Conservation (phyloP, 306 rosid genomes). For the Chamaecrista fasciculata region DNA sequence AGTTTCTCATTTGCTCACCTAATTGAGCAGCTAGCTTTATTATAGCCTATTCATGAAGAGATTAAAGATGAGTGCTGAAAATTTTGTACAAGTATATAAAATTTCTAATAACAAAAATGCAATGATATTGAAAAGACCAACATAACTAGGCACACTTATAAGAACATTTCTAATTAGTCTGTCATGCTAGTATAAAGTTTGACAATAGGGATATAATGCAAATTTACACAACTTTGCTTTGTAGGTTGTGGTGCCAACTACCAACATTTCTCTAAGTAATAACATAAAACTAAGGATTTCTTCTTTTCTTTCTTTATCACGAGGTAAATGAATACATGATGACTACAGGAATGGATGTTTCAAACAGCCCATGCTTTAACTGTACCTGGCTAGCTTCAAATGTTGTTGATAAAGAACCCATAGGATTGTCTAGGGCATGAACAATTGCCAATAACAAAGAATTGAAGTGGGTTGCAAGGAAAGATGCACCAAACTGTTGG, state of each 20-base stretch:
- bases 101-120: slow-evolving; percentile 6
- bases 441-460: slow-evolving; percentile 57
- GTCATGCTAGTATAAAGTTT: neutral
- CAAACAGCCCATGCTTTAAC: neutral
- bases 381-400: slow-evolving; percentile 86
- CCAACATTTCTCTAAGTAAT: slow-evolving; percentile 5
- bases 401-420: slow-evolving; percentile 84
- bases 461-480: slow-evolving; percentile 47
- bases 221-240: neutral
- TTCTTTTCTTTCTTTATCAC: neutral
- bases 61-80: slow-evolving; percentile 20
- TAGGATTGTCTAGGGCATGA: slow-evolving; percentile 80
- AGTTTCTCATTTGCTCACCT: slow-evolving; percentile 60
- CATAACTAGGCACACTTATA: slow-evolving; percentile 4
- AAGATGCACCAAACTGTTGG: slow-evolving; percentile 51
- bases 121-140: slow-evolving; percentile 12
- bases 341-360: neutral
- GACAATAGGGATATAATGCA: neutral
- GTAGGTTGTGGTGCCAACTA: slow-evolving; percentile 10
- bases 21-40: slow-evolving; percentile 54
- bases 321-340: neutral
- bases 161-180: neutral
- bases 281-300: neutral
- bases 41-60: slow-evolving; percentile 51
- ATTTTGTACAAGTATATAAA: neutral